A percentile compares a stretch with the other conserved stretches of the same genome.
Conservation (phyloP, 176 grass and related monocot genomes). For the Olyra latifolia region DNA sequence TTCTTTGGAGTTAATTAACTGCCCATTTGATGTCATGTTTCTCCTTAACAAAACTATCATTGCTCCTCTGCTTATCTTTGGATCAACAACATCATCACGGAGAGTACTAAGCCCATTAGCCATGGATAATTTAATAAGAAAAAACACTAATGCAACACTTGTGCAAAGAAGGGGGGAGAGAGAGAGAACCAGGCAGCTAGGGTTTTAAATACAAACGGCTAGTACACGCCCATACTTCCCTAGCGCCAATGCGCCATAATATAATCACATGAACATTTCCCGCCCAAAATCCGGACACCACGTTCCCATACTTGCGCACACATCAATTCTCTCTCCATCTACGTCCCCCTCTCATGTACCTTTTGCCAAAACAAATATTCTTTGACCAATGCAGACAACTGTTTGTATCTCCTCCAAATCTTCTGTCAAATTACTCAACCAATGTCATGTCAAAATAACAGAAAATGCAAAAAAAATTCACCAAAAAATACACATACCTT, state of each 20-base stretch:
- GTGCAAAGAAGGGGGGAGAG: background rate
- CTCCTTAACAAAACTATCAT: constrained; percentile 18
- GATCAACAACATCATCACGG: constrained; percentile 37
- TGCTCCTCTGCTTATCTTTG: constrained; percentile 29
- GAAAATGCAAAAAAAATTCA: background rate
- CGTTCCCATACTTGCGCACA: constrained; percentile 26
- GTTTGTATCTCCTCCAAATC: background rate
- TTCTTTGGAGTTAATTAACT: background rate
- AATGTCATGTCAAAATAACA: background rate
- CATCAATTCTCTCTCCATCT: constrained; percentile 13
- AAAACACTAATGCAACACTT: background rate
- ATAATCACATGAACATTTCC: constrained; percentile 45
- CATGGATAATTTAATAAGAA: background rate
- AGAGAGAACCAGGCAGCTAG: background rate
- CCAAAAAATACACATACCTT: background rate
- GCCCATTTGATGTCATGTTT: constrained; percentile 30
- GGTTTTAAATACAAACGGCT: constrained; percentile 51
- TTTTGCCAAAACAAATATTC: constrained; percentile 28
- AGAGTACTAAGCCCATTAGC: background rate
- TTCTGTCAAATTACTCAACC: background rate
- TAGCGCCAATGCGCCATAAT: constrained; percentile 40
- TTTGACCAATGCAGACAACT: constrained; percentile 36
- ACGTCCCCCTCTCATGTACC: background rate
- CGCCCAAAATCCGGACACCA: constrained; percentile 51
- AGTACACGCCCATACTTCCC: constrained; percentile 31